These are phyloP conservation scores for Aureobasidium lini DNA, from an alignment of 2,329 filamentous ascomycete genomes.

Conservation along the genomic window DNA sequence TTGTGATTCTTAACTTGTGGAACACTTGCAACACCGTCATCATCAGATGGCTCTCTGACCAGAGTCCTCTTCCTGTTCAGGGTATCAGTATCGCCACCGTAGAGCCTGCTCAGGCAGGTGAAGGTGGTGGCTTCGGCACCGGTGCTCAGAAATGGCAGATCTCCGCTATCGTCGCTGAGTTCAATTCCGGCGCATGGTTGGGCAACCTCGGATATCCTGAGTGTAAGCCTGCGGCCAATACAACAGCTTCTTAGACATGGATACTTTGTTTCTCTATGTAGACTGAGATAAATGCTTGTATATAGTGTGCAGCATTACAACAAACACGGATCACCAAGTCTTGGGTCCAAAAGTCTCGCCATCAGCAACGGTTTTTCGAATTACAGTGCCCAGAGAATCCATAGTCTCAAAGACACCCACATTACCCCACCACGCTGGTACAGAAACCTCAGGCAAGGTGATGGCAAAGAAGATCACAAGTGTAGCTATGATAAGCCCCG, in stretches of 20 bases:
- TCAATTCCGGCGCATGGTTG: conserved; percentile 30
- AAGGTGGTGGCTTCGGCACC: conserved; percentile 1
- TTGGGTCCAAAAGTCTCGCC: background rate
- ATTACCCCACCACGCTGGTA: background rate
- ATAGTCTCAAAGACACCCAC: background rate
- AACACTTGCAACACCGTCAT: conserved; percentile 23
- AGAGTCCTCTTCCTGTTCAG: conserved; percentile 20
- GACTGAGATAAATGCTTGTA: no score
- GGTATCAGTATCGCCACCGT: conserved; percentile 17
- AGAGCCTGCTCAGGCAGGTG: background rate
- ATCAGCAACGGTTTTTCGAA: background rate
- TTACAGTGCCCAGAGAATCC: background rate
- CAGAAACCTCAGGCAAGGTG: background rate
- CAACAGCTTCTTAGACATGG: background rate
- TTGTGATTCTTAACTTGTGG: conserved; percentile 25
- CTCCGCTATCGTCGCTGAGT: conserved; percentile 27
- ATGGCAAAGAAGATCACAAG: background rate
- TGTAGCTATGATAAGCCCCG: background rate
- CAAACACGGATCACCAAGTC: background rate
- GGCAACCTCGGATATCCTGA: conserved; percentile 6
- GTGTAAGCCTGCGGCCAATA: background rate
- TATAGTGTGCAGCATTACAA: no score
- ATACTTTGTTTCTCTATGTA: no score
- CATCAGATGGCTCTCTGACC: conserved; percentile 25
- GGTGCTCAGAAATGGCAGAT: conserved; percentile 22